phyloP scores from a whole-genome alignment of 2,329 filamentous ascomycete species.

The Pseudohalonectria lignicola region DNA sequence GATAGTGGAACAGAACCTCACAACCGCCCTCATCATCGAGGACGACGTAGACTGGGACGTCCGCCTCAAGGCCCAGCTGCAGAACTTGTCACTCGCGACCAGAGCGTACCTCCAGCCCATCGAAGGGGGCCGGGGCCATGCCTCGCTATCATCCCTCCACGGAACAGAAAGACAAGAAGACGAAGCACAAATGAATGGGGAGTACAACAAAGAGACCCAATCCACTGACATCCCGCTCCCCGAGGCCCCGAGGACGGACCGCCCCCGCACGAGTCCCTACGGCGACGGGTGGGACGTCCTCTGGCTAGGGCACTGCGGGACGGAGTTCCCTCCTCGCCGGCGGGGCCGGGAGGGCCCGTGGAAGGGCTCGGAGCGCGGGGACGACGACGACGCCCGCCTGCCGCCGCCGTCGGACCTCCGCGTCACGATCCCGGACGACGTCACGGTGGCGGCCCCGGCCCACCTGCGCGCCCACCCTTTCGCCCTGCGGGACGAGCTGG shows the following conservation, averaged over 20 bases:
- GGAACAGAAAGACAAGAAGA: background rate
- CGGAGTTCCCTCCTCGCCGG: conserved; percentile 15
- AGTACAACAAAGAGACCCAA: too few relatives aligned
- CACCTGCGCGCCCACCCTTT: conserved; percentile 25
- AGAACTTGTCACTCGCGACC: conserved; percentile 23
- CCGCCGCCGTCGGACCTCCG: background rate
- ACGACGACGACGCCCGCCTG: too few relatives aligned
- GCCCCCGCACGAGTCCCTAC: conserved; percentile 24
- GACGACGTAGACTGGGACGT: conserved; percentile 50
- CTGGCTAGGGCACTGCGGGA: conserved; percentile 39
- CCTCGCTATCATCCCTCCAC: background rate
- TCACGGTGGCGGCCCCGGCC: conserved; percentile 20
- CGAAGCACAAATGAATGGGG: background rate
- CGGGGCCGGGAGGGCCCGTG: too few relatives aligned
- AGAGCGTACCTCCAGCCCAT: conserved; percentile 22
- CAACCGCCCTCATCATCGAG: conserved; percentile 40
- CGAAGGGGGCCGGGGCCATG: background rate
- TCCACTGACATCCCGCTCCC: background rate
- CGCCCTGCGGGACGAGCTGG: conserved; percentile 14
- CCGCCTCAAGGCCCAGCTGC: conserved; percentile 34
- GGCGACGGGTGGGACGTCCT: conserved; percentile 40
- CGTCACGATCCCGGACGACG: conserved; percentile 15
- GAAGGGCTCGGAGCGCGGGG: too few relatives aligned
- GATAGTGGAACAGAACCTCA: conserved; percentile 31
- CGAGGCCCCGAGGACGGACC: background rate